phyloP scores from a whole-genome alignment of 257 asterid species.

The Ophiorrhiza pumila region DNA sequence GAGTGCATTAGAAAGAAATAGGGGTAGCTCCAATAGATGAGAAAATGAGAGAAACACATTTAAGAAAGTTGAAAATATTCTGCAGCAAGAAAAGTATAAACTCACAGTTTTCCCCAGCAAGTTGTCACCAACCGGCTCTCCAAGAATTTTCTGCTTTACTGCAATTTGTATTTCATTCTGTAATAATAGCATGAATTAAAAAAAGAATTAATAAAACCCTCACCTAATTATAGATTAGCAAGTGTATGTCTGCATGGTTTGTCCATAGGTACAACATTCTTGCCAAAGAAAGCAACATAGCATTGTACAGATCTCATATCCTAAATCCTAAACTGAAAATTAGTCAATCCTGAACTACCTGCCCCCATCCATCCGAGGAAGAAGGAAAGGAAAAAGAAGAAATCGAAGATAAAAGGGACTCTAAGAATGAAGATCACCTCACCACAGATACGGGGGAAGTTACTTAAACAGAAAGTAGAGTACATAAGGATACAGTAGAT shows the following conservation, averaged over 20 bases:
- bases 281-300: background rate
- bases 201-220: background rate
- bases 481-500: background rate
- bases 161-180: conserved; percentile 75
- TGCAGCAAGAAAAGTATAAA: conserved; percentile 16
- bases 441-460: background rate
- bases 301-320: background rate
- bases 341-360: background rate
- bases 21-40: no score
- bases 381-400: background rate
- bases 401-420: background rate
- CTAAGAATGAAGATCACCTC: background rate
- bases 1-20: background rate
- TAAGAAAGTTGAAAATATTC: background rate
- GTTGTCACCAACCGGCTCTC: conserved; percentile 83
- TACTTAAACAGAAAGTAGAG: background rate
- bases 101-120: conserved; percentile 82
- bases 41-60: no score
- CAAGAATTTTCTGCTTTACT: conserved; percentile 60
- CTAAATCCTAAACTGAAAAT: background rate
- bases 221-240: background rate
- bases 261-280: background rate
- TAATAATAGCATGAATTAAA: conserved; percentile 11
- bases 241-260: background rate
- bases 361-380: background rate